Conservation (phyloP, 495 filamentous ascomycete genomes). For the Xylaria curta region DNA sequence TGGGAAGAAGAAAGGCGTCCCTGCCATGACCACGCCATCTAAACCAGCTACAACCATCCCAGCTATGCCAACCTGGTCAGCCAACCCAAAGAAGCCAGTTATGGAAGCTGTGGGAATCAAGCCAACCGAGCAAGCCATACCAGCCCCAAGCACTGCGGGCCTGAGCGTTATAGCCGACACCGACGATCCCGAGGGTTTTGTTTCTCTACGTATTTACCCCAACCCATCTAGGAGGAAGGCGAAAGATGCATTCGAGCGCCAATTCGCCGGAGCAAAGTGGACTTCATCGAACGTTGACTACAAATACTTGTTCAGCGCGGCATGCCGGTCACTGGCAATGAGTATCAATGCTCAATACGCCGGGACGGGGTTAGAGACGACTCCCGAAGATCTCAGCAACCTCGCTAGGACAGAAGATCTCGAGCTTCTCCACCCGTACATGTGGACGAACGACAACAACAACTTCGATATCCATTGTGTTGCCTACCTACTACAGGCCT, state of each 20-base stretch:
- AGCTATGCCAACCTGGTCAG: too few relatives aligned
- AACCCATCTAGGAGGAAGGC: not conserved
- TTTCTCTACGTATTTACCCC: not conserved
- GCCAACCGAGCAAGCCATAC: too few relatives aligned
- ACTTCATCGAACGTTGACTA: not conserved
- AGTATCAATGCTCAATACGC: not conserved
- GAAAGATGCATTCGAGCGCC: not conserved
- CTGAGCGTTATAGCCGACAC: too few relatives aligned
- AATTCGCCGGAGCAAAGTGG: not conserved
- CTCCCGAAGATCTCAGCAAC: not conserved
- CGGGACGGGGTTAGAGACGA: not conserved
- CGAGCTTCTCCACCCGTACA: not conserved
- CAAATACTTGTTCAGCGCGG: not conserved
- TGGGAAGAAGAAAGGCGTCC: too few relatives aligned
- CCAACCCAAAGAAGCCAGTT: too few relatives aligned
- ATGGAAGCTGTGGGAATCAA: too few relatives aligned
- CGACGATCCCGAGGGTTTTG: not conserved
- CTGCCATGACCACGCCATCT: not conserved
- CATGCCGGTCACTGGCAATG: not conserved
- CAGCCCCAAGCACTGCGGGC: too few relatives aligned
- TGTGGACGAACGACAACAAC: not conserved
- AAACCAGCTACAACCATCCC: not conserved
- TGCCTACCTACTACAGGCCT: not conserved
- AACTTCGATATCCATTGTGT: constrained; percentile 11
- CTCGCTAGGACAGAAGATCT: not conserved